Evolutionary conservation across 345 rosid species (phyloP), one percentile per base, ranked within the genome.

Genomic region (Nasturtium officinale): DNA sequence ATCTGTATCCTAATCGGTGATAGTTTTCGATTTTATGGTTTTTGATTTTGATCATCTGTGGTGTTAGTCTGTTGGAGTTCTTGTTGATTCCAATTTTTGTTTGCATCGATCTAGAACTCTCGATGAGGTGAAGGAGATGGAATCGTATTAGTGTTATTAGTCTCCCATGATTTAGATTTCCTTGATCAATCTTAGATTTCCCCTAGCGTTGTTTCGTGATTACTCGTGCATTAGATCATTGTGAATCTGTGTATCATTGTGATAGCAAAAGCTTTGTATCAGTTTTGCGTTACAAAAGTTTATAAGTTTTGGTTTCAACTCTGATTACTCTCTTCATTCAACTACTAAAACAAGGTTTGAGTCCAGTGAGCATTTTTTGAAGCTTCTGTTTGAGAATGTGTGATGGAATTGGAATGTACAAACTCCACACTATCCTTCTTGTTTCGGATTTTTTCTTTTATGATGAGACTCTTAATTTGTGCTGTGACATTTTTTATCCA

Each of bases 1-100:
- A 77, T 77, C 77, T 77, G 68, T 40, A 16, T 65, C 47, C 6
- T 47, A 12, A 70, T 56, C 50, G 46, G 6, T 6, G 21, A 26
- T 47, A 5, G 10, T 45, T 45, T 43, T 51, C 17, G 15, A 17
- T 56, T 23, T 23, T 3, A 61, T 21, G 37, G 55, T 30, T 73
- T 73, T 23, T 23, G 25, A 23, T 38, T 20, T 51, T 20, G 50
- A 40, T 20, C n/a, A 48, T 20, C 15, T 15, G 20, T 45, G 48
- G 48, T 45, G 6, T n/a, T 6, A 50, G 13, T 18, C 26, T 35
- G 29, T 38, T 38, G n/a, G 46, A 50, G 10, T 57, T 66, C 2
- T 26, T 20, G 43, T 53, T 68, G 58, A 61, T 45, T 45, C 25
- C 3, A 26, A 53, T 43, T 70, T 42, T 62, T 63, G 13, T 28